A percentile compares a stretch with the other conserved stretches of the same genome.
Evolutionary conservation across 805 yeast species (phyloP).

Genomic region (Kockiozyma suomiensis): DNA sequence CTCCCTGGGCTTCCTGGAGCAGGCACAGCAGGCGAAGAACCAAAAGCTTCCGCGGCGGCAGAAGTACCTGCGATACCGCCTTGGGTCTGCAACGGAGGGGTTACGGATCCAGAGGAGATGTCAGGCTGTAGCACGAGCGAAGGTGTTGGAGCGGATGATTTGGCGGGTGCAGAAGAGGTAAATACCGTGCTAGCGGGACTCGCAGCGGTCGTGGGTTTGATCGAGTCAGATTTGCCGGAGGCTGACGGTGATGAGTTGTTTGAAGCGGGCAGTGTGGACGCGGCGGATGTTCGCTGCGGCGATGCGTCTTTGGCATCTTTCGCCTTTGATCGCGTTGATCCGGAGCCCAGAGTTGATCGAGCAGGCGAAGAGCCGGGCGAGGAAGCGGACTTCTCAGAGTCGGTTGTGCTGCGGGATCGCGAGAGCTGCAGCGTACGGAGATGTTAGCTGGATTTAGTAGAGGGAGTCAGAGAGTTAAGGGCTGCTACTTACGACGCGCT

Average conservation of each 20-base stretch:
- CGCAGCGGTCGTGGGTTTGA: not conserved
- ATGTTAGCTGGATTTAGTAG: not conserved
- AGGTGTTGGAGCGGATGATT: conserved; percentile 16
- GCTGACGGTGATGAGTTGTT: conserved; percentile 1
- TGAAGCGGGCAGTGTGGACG: not conserved
- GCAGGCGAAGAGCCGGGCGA: conserved; percentile 9
- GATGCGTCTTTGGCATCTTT: conserved; percentile 14
- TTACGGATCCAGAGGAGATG: conserved; percentile 1
- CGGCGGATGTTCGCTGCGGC: not conserved
- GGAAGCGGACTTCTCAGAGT: conserved; percentile 15
- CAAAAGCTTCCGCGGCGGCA: conserved; percentile 9
- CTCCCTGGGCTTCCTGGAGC: not conserved
- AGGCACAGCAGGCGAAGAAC: conserved; percentile 11
- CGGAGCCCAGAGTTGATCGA: conserved; percentile 4
- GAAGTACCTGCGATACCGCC: conserved; percentile 15
- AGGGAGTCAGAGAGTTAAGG: not conserved
- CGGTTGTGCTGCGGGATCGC: conserved; percentile 35
- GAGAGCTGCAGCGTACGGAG: conserved; percentile 29
- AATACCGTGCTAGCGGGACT: not conserved
- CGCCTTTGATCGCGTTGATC: conserved; percentile 7
- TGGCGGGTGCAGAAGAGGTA: conserved; percentile 19
- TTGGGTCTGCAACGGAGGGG: conserved; percentile 5
- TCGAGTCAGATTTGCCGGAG: not conserved
- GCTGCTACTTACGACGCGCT: conserved; percentile 37
- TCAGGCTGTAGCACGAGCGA: not conserved